These are phyloP conservation scores for Anthoceros angustus DNA, from an alignment of 225 moss, liverwort and hornwort genomes.

Conservation along the genomic window DNA sequence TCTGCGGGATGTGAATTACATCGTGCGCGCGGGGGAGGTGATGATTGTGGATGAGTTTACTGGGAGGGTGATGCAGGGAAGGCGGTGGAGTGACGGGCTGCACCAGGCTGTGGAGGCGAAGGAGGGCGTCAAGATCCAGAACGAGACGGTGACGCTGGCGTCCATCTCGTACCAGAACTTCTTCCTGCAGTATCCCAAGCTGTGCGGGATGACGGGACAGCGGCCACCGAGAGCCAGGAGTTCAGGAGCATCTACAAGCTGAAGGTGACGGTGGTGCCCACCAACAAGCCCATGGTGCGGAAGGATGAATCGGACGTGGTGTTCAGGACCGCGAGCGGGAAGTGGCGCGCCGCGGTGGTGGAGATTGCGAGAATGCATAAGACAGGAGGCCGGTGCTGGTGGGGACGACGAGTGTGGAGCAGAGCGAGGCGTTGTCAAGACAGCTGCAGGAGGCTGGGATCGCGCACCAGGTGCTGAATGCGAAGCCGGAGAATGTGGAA, in stretches of 20 bases:
- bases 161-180: constrained; percentile 96
- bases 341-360: constrained; percentile 81
- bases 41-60: constrained; percentile 97
- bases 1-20: constrained; percentile 77
- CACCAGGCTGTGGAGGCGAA: constrained; percentile 98
- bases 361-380: constrained; percentile 85
- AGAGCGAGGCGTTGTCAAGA: constrained; percentile 79
- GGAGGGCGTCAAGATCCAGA: constrained; percentile 78
- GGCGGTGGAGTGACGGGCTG: constrained; percentile 92
- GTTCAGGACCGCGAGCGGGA: constrained; percentile 65
- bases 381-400: constrained; percentile 77
- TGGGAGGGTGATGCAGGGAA: constrained; percentile 94
- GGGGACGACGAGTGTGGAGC: constrained; percentile 95
- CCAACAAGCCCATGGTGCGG: constrained; percentile 76
- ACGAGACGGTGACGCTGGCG: constrained; percentile 88
- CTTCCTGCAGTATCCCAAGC: constrained; percentile 76
- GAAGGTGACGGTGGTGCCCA: constrained; percentile 79
- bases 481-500: constrained; percentile 93
- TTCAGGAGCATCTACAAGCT: constrained; percentile 84
- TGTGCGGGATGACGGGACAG: constrained; percentile 98
- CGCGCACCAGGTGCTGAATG: constrained; percentile 91
- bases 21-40: constrained; percentile 67
- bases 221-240: constrained; percentile 80
- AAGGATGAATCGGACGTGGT: constrained; percentile 99
- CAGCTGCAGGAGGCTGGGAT: constrained; percentile 61